Conservation (phyloP, 371 early-diverging fungal species). For the Mucor irregularis region DNA sequence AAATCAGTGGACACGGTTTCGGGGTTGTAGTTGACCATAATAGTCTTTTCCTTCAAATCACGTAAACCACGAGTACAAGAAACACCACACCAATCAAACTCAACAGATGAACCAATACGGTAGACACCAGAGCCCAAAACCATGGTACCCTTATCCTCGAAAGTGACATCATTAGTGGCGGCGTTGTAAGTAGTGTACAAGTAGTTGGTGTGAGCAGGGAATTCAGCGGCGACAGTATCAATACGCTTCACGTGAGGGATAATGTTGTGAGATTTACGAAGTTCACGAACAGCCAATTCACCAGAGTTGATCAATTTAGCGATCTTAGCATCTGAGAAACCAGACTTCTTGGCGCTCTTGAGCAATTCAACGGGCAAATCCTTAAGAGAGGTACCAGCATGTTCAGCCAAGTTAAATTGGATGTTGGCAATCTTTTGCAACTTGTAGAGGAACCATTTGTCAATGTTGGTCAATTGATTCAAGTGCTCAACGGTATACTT, state of each 20-base stretch:
- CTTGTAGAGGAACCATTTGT: conserved; percentile 95
- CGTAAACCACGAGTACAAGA: conserved; percentile 81
- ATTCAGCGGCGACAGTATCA: conserved; percentile 92
- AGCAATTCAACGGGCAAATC: conserved; percentile 57
- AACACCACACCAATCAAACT: conserved; percentile 95
- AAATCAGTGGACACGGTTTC: conserved; percentile 96
- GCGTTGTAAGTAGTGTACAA: conserved; percentile 94
- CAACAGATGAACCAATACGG: conserved; percentile 92
- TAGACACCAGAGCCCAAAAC: conserved; percentile 96
- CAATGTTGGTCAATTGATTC: conserved; percentile 89
- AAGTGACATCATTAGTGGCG: conserved; percentile 76
- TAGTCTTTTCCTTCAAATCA: conserved; percentile 74
- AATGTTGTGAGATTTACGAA: conserved; percentile 68
- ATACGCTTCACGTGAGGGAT: conserved; percentile 90
- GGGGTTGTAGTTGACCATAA: conserved; percentile 98
- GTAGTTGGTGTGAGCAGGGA: conserved; percentile 92
- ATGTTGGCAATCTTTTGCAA: conserved; percentile 81
- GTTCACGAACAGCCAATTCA: conserved; percentile 66
- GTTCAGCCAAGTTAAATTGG: conserved; percentile 49
- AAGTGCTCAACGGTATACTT: conserved; percentile 83
- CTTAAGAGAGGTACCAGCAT: conserved; percentile 35
- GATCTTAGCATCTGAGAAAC: conserved; percentile 89
- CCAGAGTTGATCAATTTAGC: conserved; percentile 59
- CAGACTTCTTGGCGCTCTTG: conserved; percentile 77
- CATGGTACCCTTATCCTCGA: conserved; percentile 87